Conservation (phyloP, 2,329 filamentous ascomycete genomes). For the Colletotrichum sp. region DNA sequence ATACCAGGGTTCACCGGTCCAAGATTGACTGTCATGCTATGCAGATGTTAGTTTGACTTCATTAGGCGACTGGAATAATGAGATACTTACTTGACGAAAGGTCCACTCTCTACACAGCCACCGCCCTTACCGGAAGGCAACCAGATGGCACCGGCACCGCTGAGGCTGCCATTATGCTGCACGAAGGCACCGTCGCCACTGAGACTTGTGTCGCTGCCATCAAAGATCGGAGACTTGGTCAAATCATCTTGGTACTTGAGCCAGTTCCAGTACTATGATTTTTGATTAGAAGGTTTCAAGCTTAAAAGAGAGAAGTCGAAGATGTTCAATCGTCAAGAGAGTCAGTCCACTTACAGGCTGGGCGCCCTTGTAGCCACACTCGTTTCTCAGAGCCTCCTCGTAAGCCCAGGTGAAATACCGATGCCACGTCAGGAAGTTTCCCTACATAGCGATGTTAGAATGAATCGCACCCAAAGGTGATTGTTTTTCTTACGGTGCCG, state of each 20-base stretch:
- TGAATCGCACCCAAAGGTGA: accelerated
- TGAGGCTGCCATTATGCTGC: constrained; percentile 25
- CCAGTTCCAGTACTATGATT: constrained; percentile 42
- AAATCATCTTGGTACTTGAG: constrained; percentile 31
- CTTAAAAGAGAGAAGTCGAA: not conserved
- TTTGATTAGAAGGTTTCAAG: not conserved
- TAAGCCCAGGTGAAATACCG: constrained; percentile 22
- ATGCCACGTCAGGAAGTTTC: constrained; percentile 24
- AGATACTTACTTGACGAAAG: constrained; percentile 27
- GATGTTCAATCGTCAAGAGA: not conserved
- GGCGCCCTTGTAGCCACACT: constrained; percentile 21
- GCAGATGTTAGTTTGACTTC: constrained; percentile 47
- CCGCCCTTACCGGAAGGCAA: constrained; percentile 40
- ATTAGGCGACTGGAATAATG: constrained; percentile 15
- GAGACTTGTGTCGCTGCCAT: constrained; percentile 42
- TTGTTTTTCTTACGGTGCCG: constrained; percentile 2
- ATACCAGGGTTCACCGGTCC: constrained; percentile 38
- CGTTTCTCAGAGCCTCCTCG: constrained; percentile 21
- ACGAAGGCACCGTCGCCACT: constrained; percentile 43
- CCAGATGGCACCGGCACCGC: constrained; percentile 27
- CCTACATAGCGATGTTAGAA: not conserved
- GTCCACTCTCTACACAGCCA: constrained; percentile 36
- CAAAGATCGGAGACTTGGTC: constrained; percentile 40
- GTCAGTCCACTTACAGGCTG: constrained; percentile 9
- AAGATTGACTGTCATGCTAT: constrained; percentile 40